Evolutionary conservation across 306 rosid genomes (phyloP).

Genomic region (Castanopsis chinensis): DNA sequence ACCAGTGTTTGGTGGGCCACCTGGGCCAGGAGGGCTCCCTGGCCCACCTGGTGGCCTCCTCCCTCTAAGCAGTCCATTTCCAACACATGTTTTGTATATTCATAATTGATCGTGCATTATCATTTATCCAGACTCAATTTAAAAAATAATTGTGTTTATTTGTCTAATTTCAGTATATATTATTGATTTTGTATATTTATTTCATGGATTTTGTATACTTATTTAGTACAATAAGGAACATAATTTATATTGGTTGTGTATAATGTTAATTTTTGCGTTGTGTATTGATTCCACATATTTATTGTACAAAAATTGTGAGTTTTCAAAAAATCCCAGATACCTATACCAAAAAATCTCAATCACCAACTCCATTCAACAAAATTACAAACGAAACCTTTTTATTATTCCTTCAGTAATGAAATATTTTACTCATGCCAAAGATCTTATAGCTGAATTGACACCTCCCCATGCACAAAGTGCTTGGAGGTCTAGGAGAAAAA

Average conservation of each 20-base stretch:
- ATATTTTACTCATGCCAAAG: too few species aligned
- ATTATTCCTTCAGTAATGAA: too few species aligned
- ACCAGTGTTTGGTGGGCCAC: conserved; percentile 1
- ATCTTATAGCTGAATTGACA: too few species aligned
- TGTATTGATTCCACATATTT: neutral
- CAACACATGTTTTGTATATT: neutral
- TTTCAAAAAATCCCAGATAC: too few species aligned
- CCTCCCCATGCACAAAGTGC: too few species aligned
- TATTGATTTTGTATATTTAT: neutral
- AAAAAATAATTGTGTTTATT: neutral
- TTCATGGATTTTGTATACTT: neutral
- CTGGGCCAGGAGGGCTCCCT: neutral
- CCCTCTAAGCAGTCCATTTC: neutral
- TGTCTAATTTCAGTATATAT: neutral
- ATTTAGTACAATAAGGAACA: neutral
- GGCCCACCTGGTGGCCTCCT: conserved; percentile 1
- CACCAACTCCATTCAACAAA: too few species aligned
- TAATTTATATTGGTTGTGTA: neutral
- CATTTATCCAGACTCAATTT: too few species aligned
- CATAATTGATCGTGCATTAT: too few species aligned
- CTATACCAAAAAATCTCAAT: too few species aligned
- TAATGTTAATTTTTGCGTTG: neutral
- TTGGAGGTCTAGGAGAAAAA: too few species aligned
- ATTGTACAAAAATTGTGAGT: neutral
- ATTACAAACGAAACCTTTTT: too few species aligned